Conservation (phyloP, 345 rosid genomes). For the Angophora floribunda region DNA sequence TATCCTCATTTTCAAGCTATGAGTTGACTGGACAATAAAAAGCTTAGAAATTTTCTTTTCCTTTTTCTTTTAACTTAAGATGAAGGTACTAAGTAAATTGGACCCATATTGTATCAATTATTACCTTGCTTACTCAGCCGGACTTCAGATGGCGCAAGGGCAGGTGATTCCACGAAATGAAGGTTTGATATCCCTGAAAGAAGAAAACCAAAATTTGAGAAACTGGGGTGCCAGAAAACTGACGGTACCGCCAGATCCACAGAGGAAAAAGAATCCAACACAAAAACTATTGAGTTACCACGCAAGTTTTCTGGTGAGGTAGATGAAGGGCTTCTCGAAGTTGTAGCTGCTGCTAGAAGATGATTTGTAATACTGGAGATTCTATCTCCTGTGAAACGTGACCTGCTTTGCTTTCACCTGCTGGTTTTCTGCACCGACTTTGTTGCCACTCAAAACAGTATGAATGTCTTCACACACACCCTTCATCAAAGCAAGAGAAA, state of each 20-base stretch:
- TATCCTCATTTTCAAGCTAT: not conserved
- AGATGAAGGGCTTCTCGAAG: slow-evolving; percentile 85
- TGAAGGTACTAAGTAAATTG: not conserved
- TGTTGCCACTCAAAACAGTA: slow-evolving; percentile 76
- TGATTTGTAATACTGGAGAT: slow-evolving; percentile 72
- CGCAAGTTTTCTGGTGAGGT: slow-evolving; percentile 79
- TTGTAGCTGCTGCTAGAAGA: slow-evolving; percentile 89
- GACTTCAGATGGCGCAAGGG: slow-evolving; percentile 95
- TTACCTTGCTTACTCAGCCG: not conserved
- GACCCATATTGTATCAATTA: not conserved
- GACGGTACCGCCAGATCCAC: not conserved
- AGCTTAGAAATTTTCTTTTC: not conserved
- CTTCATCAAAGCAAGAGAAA: slow-evolving; percentile 7
- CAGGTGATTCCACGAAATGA: slow-evolving; percentile 90
- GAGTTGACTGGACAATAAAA: not conserved
- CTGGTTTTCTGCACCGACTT: slow-evolving; percentile 82
- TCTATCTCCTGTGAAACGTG: slow-evolving; percentile 87
- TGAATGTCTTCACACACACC: slow-evolving; percentile 81
- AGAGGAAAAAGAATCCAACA: not conserved
- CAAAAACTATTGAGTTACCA: slow-evolving; percentile 28
- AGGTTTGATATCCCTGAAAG: slow-evolving; percentile 48
- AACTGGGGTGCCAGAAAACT: not conserved
- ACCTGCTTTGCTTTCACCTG: slow-evolving; percentile 95
- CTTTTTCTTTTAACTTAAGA: no score
- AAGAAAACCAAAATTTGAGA: not conserved